Conservation (phyloP, 495 filamentous ascomycete species). For the Bacidia rubella region DNA sequence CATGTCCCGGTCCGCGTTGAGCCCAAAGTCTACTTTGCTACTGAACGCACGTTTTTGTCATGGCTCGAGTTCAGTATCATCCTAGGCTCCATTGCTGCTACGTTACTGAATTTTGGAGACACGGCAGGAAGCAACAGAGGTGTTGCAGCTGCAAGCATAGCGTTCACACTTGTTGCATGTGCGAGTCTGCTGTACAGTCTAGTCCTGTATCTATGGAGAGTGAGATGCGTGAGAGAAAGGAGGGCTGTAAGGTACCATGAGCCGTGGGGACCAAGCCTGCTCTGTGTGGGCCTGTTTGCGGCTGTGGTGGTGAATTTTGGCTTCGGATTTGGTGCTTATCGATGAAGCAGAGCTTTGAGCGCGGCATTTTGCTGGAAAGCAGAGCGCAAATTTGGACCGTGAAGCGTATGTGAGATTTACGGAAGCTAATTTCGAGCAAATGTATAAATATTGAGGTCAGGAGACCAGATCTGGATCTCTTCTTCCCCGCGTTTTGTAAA, state of each 20-base stretch:
- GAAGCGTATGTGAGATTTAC: no score
- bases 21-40: constrained; percentile 94
- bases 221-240: constrained; percentile 65
- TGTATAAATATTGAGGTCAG: no score
- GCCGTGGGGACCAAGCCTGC: constrained; percentile 64
- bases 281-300: constrained; percentile 59
- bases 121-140: constrained; percentile 29
- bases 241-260: constrained; percentile 84
- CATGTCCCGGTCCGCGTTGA: constrained; percentile 92
- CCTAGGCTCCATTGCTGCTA: constrained; percentile 79
- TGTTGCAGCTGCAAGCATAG: constrained; percentile 32
- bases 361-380: no score
- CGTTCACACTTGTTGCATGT: constrained; percentile 71
- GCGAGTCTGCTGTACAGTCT: constrained; percentile 64
- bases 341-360: no score
- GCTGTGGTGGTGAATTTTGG: constrained; percentile 70
- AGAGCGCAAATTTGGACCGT: no score
- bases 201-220: constrained; percentile 74
- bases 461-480: no score
- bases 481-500: no score
- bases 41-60: constrained; percentile 87
- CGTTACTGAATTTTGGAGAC: constrained; percentile 78
- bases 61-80: constrained; percentile 98
- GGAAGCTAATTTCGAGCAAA: no score
- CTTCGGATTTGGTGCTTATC: constrained; percentile 33